These are phyloP conservation scores for Coleophoma eucalyptorum DNA, from an alignment of 2,329 filamentous ascomycete genomes.

Conservation along the genomic window DNA sequence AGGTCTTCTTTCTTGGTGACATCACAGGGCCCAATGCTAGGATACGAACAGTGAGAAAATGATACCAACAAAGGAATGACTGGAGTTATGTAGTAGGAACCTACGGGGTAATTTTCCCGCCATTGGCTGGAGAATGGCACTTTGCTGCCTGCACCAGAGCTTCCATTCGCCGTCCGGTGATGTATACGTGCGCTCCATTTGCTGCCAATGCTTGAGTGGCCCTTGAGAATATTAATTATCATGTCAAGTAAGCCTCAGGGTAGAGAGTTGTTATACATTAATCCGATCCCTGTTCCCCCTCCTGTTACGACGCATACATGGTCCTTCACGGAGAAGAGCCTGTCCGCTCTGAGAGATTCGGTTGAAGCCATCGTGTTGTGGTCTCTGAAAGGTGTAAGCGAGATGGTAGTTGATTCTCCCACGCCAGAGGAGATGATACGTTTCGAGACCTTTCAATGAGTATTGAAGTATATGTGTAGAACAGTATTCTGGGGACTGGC, in stretches of 20 bases:
- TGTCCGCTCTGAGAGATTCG: constrained; percentile 28
- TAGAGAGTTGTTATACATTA: constrained; percentile 21
- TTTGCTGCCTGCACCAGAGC: constrained; percentile 31
- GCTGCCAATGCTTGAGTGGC: constrained; percentile 26
- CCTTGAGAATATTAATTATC: constrained; percentile 19
- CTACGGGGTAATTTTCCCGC: constrained; percentile 27
- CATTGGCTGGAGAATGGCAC: constrained; percentile 50
- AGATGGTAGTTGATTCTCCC: no score
- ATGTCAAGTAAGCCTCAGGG: constrained; percentile 32
- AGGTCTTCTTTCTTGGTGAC: constrained; percentile 58
- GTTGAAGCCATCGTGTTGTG: constrained; percentile 16
- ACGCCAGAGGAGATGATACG: no score
- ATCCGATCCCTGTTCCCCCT: constrained; percentile 37
- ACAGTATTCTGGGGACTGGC: no score
- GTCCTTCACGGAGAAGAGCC: constrained; percentile 44
- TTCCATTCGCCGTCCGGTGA: constrained; percentile 26
- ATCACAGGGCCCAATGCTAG: constrained; percentile 47
- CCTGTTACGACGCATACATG: constrained; percentile 41
- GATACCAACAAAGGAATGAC: no score
- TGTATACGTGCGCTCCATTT: constrained; percentile 30
- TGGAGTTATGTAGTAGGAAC: constrained; percentile 1
- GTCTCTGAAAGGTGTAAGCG: no score
- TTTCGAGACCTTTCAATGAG: no score
- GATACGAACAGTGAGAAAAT: background rate
- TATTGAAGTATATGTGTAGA: no score